phyloP scores from a whole-genome alignment of 2,329 filamentous ascomycete species.

The Helotiales sp. region DNA sequence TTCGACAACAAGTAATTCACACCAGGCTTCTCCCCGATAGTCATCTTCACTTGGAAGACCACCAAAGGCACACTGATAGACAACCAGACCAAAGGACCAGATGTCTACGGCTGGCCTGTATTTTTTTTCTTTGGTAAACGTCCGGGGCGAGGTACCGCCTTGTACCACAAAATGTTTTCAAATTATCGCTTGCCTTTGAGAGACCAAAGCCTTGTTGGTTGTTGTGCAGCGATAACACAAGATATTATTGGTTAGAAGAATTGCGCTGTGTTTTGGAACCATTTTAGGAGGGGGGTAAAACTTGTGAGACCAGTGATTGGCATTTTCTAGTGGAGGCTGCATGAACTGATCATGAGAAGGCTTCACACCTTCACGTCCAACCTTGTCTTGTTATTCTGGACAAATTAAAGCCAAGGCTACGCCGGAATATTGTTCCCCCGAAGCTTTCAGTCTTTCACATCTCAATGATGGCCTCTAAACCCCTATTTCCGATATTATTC shows the following conservation, averaged over 20 bases:
- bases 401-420: no score
- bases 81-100: conserved; percentile 51
- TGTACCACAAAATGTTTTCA: conserved; percentile 86
- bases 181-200: conserved; percentile 74
- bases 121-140: conserved; percentile 55
- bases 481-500: conserved; percentile 12
- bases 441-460: background rate
- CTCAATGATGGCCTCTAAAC: conserved; percentile 5
- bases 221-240: conserved; percentile 59
- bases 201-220: conserved; percentile 26
- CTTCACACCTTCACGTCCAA: no score
- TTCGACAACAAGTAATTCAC: background rate
- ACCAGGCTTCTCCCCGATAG: background rate
- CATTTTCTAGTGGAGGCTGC: no score
- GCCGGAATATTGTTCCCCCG: no score
- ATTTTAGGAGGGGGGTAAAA: no score
- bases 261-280: no score
- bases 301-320: no score
- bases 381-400: no score
- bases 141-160: conserved; percentile 96
- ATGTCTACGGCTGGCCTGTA: conserved; percentile 92
- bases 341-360: no score
- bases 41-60: background rate
- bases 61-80: conserved; percentile 79
- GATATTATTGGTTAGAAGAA: no score